Evolutionary conservation across 768 basidiomycete genomes (phyloP), one percentile per base, ranked within the genome.

Genomic region (Xerocomellus chrysenteron): DNA sequence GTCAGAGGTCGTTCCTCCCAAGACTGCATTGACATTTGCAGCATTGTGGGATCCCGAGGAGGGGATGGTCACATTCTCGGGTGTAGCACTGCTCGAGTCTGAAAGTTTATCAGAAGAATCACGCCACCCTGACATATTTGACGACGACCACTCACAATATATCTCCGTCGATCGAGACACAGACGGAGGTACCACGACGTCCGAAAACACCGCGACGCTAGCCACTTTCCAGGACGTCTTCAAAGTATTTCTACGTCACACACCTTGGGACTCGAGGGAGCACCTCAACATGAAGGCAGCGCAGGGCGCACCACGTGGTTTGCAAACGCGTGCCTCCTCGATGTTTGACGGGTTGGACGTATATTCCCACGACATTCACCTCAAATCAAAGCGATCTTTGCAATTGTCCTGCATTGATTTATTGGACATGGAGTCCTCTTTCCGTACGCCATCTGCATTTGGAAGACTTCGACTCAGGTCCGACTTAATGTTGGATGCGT

Each of bases 41-140:
- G 82, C 82, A 7, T 66, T 85, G 33, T 86, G 80, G 80, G 82
- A 84, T 56, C 79, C 80, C 2, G 77, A 79, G 1, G 79, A 83
- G 7, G 84, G 82, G 35, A 76, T 84, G 60, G 74, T 85, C 56
- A 77, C 79, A 33, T 85, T 86, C 64, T 83, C 82, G 1, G 80
- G 78, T 28, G 76, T 80, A 28, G 68, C 74, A 48, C 75, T 84
- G 36, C 68, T 81, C 30, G 73, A 75, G 37, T 52, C 64, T 17
- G 70, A 72, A 19, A 42, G 57, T 28, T 21, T 19, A 49, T 60
- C 60, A 41, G 51, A 47, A n/a, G 41, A 37, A 17, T 42, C 51
- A 1, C 10, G 60, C 9, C 61, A 49, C 26, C 39, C 61, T 3
- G 62, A 61, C 43, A 9, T 47, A 3, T 61, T 55, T 17, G 58